Percentiles rank a stretch among this genome's conserved stretches.
These are phyloP conservation scores for Talaromyces sp. DNA, from an alignment of 2,329 filamentous ascomycete genomes.

Conservation along the genomic window DNA sequence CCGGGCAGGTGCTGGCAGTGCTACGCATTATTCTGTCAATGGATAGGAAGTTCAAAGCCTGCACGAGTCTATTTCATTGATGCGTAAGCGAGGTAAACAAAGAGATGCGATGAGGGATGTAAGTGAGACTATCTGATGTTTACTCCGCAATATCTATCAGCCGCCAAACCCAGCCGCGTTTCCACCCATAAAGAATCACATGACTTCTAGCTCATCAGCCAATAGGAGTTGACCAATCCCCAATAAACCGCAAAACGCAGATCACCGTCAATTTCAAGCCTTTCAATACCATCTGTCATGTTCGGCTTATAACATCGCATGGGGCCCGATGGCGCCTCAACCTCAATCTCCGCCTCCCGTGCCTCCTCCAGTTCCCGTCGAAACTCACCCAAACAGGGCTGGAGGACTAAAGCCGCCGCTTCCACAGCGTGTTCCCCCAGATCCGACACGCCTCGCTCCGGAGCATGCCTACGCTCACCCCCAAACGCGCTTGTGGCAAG, in stretches of 20 bases:
- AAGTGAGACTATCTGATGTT: background rate
- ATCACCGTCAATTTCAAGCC: background rate
- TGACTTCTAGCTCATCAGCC: background rate
- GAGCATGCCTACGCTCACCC: conserved; percentile 71
- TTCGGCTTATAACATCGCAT: conserved; percentile 13
- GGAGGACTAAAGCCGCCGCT: conserved; percentile 35
- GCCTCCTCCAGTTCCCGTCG: conserved; percentile 45
- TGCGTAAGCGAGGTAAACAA: background rate
- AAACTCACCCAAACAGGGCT: conserved; percentile 45
- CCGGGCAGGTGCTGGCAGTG: background rate
- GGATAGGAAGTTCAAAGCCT: background rate
- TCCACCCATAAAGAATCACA: background rate
- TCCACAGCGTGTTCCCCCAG: conserved; percentile 44
- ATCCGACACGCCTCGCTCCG: conserved; percentile 70
- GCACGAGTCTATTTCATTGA: background rate
- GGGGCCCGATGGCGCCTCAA: conserved; percentile 23
- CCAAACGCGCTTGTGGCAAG: conserved; percentile 54
- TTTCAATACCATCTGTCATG: conserved; percentile 10
- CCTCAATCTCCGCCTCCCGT: conserved; percentile 34
- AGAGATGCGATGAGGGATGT: background rate
- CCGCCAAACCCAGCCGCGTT: background rate
- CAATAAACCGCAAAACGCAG: background rate
- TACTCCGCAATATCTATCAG: background rate
- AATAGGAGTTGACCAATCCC: background rate
- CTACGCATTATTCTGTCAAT: background rate